phyloP scores from a whole-genome alignment of 2,329 filamentous ascomycete genomes.

The Didymosphaeria variabile region DNA sequence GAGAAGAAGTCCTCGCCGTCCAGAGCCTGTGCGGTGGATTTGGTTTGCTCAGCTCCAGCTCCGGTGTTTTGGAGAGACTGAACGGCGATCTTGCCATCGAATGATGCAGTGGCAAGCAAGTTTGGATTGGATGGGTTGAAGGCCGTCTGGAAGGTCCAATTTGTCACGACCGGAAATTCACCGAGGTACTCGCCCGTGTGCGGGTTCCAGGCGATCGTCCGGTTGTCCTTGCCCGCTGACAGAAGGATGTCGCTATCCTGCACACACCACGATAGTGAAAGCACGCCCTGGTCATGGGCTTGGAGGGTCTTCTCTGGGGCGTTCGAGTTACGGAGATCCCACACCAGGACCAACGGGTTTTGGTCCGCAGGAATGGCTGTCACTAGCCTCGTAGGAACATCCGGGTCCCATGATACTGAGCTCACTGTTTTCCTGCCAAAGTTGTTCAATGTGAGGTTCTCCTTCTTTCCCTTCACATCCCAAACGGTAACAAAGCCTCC shows the following conservation, averaged over 20 bases:
- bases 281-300: conserved; percentile 92
- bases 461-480: conserved; percentile 98
- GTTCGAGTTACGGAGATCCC: conserved; percentile 96
- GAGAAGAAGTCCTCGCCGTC: conserved; percentile 98
- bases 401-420: conserved; percentile 96
- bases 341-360: conserved; percentile 86
- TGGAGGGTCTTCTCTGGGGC: conserved; percentile 87
- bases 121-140: conserved; percentile 95
- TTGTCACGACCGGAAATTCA: conserved; percentile 97
- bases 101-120: conserved; percentile 92
- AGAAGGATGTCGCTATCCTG: conserved; percentile 90
- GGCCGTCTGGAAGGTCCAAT: conserved; percentile 96
- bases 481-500: conserved; percentile 97
- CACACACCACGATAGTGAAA: conserved; percentile 94
- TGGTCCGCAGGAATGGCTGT: conserved; percentile 92
- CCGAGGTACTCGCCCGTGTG: conserved; percentile 87
- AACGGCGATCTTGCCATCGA: conserved; percentile 94
- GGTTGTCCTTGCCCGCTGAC: conserved; percentile 96
- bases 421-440: conserved; percentile 90
- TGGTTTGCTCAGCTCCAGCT: conserved; percentile 72
- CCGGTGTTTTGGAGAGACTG: conserved; percentile 96
- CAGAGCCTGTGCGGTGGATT: conserved; percentile 66
- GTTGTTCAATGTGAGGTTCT: conserved; percentile 92
- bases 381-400: conserved; percentile 88
- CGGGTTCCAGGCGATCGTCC: conserved; percentile 95